A percentile compares a stretch with the other conserved stretches of the same genome.
phyloP scores from a whole-genome alignment of 768 basidiomycete species.

The Serpula lacrymans region DNA sequence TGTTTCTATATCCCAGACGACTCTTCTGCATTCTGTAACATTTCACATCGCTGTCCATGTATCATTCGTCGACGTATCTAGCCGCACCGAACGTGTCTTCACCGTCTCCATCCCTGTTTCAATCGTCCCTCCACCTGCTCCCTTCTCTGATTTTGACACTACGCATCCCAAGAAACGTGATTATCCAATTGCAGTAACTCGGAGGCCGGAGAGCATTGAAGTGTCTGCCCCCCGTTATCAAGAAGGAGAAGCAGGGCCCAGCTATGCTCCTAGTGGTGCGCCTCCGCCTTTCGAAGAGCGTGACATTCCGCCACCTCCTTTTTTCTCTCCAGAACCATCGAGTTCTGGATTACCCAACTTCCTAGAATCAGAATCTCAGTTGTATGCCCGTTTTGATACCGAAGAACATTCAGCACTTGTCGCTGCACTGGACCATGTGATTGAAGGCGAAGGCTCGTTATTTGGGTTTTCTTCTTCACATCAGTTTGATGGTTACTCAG shows the following conservation, averaged over 20 bases:
- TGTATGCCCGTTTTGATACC: conserved; percentile 55
- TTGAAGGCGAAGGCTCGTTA: conserved; percentile 70
- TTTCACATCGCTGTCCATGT: conserved; percentile 73
- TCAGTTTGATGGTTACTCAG: conserved; percentile 80
- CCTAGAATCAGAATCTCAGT: conserved; percentile 75
- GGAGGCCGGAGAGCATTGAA: conserved; percentile 66
- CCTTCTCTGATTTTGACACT: conserved; percentile 72
- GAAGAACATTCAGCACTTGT: conserved; percentile 37
- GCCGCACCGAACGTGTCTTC: conserved; percentile 63
- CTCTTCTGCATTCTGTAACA: conserved; percentile 77
- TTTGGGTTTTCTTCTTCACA: conserved; percentile 72
- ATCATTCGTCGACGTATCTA: conserved; percentile 73
- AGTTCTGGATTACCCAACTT: conserved; percentile 69
- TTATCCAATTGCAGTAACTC: conserved; percentile 68
- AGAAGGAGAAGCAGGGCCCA: conserved; percentile 74
- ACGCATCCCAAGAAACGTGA: conserved; percentile 91
- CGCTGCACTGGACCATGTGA: conserved; percentile 29
- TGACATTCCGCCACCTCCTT: conserved; percentile 69
- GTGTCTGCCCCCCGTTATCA: conserved; percentile 60
- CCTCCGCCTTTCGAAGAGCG: conserved; percentile 87
- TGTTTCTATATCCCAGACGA: conserved; percentile 74
- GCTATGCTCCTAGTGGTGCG: conserved; percentile 56
- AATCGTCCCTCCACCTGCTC: conserved; percentile 71
- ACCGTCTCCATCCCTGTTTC: conserved; percentile 66
- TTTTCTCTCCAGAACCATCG: conserved; percentile 56